A percentile compares a stretch with the other conserved stretches of the same genome.
phyloP scores from a whole-genome alignment of 176 grass and related monocot genomes.

The Guadua angustifolia region DNA sequence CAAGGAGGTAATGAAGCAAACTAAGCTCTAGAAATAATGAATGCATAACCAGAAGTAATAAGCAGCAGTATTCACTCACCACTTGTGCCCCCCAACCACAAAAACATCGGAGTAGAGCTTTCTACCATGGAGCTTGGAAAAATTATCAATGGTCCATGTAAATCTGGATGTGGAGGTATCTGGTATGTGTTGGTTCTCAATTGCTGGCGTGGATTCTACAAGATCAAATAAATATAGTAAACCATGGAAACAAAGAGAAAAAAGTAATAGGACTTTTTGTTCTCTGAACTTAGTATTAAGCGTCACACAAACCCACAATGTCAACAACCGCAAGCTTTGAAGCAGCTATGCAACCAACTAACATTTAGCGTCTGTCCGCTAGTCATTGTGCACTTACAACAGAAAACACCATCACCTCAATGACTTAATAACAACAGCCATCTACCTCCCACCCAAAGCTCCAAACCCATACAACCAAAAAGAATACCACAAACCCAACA shows the following conservation, averaged over 20 bases:
- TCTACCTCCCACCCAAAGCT: neutral
- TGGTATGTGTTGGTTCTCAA: constrained; percentile 50
- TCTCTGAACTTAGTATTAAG: neutral
- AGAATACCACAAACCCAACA: constrained; percentile 3
- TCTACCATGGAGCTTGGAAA: constrained; percentile 38
- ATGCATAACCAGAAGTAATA: constrained; percentile 5
- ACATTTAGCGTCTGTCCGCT: neutral
- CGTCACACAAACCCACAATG: neutral
- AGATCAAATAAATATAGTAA: constrained; percentile 32
- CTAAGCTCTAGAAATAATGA: constrained; percentile 3
- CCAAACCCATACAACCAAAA: constrained; percentile 1
- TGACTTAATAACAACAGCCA: constrained; percentile 15
- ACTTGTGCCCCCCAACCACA: constrained; percentile 59
- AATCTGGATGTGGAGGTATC: constrained; percentile 64
- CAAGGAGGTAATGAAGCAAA: constrained; percentile 32
- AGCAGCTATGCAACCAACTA: neutral
- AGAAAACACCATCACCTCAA: constrained; percentile 5
- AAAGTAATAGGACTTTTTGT: neutral
- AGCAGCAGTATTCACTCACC: constrained; percentile 45
- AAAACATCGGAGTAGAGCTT: no score
- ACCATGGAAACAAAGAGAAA: neutral
- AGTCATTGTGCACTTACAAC: neutral
- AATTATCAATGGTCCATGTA: constrained; percentile 62
- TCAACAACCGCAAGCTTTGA: neutral
- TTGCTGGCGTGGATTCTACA: constrained; percentile 41